Evolutionary conservation across 179 eudicot genomes (phyloP).

Genomic region (Pouteria campechiana): DNA sequence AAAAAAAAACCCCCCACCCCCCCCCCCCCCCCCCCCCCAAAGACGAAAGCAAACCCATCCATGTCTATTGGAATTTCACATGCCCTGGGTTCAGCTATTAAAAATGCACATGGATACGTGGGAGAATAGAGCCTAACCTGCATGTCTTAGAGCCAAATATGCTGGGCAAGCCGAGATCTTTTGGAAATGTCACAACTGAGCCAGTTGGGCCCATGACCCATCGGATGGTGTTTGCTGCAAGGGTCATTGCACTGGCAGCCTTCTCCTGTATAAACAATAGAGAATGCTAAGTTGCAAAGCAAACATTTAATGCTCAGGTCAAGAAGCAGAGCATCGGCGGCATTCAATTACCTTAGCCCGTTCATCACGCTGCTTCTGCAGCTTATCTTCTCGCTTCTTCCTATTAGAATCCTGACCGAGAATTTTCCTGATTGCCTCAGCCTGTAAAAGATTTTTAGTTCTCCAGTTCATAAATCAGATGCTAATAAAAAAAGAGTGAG

Average conservation of each 20-base stretch:
- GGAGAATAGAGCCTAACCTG: conserved; percentile 26
- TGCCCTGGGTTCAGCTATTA: no score
- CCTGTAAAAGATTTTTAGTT: conserved; percentile 28
- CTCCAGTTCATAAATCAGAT: conserved; percentile 1
- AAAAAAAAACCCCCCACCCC: no score
- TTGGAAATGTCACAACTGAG: conserved; percentile 66
- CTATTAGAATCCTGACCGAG: conserved; percentile 94
- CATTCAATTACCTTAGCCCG: conserved; percentile 53
- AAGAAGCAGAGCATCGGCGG: neutral
- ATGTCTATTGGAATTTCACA: no score
- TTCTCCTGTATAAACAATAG: conserved; percentile 43
- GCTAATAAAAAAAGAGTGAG: neutral
- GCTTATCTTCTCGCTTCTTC: conserved; percentile 85
- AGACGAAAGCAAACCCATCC: no score
- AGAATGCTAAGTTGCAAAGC: neutral
- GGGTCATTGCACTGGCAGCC: conserved; percentile 59
- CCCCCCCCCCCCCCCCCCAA: no score
- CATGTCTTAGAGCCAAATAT: conserved; percentile 49
- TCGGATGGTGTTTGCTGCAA: conserved; percentile 59
- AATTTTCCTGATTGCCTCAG: conserved; percentile 95
- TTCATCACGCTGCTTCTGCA: conserved; percentile 79
- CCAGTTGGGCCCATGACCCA: conserved; percentile 70
- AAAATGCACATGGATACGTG: neutral
- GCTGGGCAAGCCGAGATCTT: conserved; percentile 70
- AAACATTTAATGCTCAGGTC: neutral